Base-by-base conservation (phyloP, 345 rosid species). In the Brassica napus region DNA sequence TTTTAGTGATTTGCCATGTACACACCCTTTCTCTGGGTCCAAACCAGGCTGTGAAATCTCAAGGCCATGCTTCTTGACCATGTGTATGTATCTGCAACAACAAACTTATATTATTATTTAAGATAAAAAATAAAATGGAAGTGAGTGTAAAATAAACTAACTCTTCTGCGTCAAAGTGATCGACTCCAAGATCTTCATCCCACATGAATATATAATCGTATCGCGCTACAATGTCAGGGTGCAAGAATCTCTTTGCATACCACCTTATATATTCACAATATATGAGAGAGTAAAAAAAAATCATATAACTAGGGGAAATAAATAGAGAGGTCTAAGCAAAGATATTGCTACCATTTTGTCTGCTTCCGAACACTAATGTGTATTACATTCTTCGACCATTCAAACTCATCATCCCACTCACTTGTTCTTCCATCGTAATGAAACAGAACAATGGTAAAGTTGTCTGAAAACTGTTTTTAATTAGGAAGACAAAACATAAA, bases 151-250 rank as follows among this genome's bases (percentile, higher is more conserved):
- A 64, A 52, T 23, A 63, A 63, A 69, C 82, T 72, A 72, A 89
- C 98, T 89, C 93, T 16, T 92, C 92, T 35, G 86, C 92, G 68
- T 90, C 83, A 35, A 90, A 94, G 85, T 94, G 91, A 39, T 92
- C 96, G 30, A 92, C 88, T 68, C 96, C 97, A 80, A 94, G 97
- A 87, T 94, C 97, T 86, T 94, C 98, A 73, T 94, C 97, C 97
- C 98, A 94, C 42, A 94, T 89, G 72, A 94, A 92, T 75, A 94
- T 89, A 84, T 88, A 92, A 68, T 94, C 97, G 73, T 91, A 94
- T 37, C 89, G 80, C 31, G 97, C 91, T 21, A 90, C 89, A 57
- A 94, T 74, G 79, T 94, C 97, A 68, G 98, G 98, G 84, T 94
- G 98, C 89, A 94, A 81, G 85, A 94, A 94, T 81, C 98, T 85